These are phyloP conservation scores for Rhodotorula taiwanensis DNA, from an alignment of 768 basidiomycete genomes.

Conservation along the genomic window DNA sequence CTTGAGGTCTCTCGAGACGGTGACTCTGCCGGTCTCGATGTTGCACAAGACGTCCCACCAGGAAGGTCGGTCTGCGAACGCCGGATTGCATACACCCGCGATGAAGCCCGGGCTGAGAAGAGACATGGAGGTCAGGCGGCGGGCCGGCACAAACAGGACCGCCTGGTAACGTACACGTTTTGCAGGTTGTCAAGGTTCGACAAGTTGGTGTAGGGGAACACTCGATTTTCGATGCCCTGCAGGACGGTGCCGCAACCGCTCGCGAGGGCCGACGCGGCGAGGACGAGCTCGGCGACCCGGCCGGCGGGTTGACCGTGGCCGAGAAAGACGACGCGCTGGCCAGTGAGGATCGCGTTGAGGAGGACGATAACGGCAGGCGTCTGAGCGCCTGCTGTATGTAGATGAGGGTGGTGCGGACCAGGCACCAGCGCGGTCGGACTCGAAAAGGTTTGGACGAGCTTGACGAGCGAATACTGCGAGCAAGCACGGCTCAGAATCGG, in stretches of 20 bases:
- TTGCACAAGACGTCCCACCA: slow-evolving; percentile 91
- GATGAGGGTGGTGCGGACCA: slow-evolving; percentile 78
- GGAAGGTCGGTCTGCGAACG: slow-evolving; percentile 74
- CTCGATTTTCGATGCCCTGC: slow-evolving; percentile 78
- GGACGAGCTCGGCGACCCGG: slow-evolving; percentile 80
- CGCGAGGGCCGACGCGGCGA: slow-evolving; percentile 87
- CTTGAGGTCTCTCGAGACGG: slow-evolving; percentile 73
- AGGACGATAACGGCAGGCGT: slow-evolving; percentile 93
- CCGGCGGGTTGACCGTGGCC: slow-evolving; percentile 84
- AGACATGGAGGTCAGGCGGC: not conserved
- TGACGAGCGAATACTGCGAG: slow-evolving; percentile 79
- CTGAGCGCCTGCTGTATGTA: slow-evolving; percentile 76
- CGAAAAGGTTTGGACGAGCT: slow-evolving; percentile 77
- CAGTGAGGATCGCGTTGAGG: slow-evolving; percentile 90
- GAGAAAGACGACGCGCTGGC: slow-evolving; percentile 92
- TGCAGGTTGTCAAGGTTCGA: slow-evolving; percentile 77
- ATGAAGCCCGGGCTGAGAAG: slow-evolving; percentile 73
- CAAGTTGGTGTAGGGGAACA: slow-evolving; percentile 92
- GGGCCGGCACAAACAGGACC: not conserved
- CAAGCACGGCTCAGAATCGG: not conserved
- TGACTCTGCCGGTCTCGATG: slow-evolving; percentile 75
- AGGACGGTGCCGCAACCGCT: slow-evolving; percentile 77
- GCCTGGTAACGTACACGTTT: slow-evolving; percentile 57
- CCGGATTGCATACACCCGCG: slow-evolving; percentile 94
- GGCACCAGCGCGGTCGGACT: slow-evolving; percentile 50